A percentile compares a stretch with the other conserved stretches of the same genome.
Evolutionary conservation across 495 filamentous ascomycete genomes (phyloP).

Genomic region (Polyplosphaeria fusca): DNA sequence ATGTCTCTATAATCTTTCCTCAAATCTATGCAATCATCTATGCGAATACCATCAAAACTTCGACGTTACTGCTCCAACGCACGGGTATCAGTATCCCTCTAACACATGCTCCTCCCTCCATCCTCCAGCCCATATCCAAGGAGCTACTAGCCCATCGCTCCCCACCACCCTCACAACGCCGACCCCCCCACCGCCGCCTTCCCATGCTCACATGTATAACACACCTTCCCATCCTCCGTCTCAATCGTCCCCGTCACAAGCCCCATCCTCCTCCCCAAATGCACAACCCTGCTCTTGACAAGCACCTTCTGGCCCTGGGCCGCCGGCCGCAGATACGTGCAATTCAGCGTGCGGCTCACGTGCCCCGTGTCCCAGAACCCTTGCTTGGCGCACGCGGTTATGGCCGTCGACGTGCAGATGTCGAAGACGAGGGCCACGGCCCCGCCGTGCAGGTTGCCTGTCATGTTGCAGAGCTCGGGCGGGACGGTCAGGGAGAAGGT

Average conservation of each 20-base stretch:
- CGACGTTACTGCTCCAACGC: too few relatives aligned
- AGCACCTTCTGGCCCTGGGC: slow-evolving; percentile 34
- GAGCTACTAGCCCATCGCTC: too few relatives aligned
- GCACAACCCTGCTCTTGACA: slow-evolving; percentile 40
- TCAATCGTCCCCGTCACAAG: slow-evolving; percentile 28
- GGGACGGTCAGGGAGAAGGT: slow-evolving; percentile 37
- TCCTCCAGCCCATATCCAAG: too few relatives aligned
- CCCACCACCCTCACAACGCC: slow-evolving; percentile 13
- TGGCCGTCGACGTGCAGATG: slow-evolving; percentile 36
- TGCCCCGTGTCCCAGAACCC: slow-evolving; percentile 40
- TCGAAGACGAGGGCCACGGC: slow-evolving; percentile 41
- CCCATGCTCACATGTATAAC: slow-evolving; percentile 42
- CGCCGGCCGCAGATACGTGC: slow-evolving; percentile 40
- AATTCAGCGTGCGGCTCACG: slow-evolving; percentile 40
- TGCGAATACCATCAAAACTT: too few relatives aligned
- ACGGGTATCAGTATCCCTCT: too few relatives aligned
- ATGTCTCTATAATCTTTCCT: too few relatives aligned
- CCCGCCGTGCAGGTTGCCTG: slow-evolving; percentile 41
- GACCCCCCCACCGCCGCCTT: slow-evolving; percentile 36
- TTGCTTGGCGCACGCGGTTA: slow-evolving; percentile 26
- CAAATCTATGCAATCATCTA: too few relatives aligned
- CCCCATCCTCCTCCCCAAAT: slow-evolving; percentile 37
- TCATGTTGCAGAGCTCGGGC: slow-evolving; percentile 34
- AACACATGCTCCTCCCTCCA: too few relatives aligned
- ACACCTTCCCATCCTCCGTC: slow-evolving; percentile 34